These are phyloP conservation scores for Phoma sp. DNA, from an alignment of 2,329 filamentous ascomycete genomes.

Conservation along the genomic window DNA sequence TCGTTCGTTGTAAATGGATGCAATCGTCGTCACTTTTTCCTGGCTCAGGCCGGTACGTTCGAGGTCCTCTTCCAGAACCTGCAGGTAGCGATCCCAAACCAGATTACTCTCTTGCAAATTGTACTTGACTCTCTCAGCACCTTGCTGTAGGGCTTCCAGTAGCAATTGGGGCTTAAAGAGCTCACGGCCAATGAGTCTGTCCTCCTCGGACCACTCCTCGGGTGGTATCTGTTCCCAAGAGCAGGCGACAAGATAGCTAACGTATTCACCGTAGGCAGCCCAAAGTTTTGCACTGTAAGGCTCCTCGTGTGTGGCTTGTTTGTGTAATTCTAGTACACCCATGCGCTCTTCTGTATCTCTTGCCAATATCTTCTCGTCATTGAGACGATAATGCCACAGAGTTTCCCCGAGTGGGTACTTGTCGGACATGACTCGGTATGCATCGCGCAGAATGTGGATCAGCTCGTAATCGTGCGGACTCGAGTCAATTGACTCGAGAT, in stretches of 20 bases:
- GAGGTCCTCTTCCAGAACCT: conserved; percentile 74
- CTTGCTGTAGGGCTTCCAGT: conserved; percentile 74
- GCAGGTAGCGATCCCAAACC: conserved; percentile 81
- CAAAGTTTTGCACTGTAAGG: conserved; percentile 77
- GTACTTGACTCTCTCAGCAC: conserved; percentile 74
- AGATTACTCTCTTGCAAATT: conserved; percentile 78
- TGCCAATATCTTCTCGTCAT: conserved; percentile 71
- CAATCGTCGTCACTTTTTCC: conserved; percentile 69
- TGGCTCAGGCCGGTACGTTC: conserved; percentile 60
- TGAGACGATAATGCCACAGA: conserved; percentile 78
- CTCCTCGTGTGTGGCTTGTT: conserved; percentile 73
- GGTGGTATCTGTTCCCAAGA: conserved; percentile 62
- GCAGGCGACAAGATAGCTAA: conserved; percentile 73
- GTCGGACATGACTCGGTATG: conserved; percentile 66
- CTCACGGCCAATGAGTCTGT: conserved; percentile 72
- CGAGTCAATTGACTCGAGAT: conserved; percentile 41
- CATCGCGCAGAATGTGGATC: conserved; percentile 55
- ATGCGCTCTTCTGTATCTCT: conserved; percentile 71
- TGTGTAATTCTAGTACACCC: conserved; percentile 74
- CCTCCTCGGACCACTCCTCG: conserved; percentile 66
- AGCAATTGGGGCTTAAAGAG: conserved; percentile 74
- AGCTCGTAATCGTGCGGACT: conserved; percentile 54
- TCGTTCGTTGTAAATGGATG: conserved; percentile 73
- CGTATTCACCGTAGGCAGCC: conserved; percentile 80
- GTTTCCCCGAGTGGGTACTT: conserved; percentile 77